Conservation (phyloP, 225 moss, liverwort and hornwort genomes). For the Ulota crispa region DNA sequence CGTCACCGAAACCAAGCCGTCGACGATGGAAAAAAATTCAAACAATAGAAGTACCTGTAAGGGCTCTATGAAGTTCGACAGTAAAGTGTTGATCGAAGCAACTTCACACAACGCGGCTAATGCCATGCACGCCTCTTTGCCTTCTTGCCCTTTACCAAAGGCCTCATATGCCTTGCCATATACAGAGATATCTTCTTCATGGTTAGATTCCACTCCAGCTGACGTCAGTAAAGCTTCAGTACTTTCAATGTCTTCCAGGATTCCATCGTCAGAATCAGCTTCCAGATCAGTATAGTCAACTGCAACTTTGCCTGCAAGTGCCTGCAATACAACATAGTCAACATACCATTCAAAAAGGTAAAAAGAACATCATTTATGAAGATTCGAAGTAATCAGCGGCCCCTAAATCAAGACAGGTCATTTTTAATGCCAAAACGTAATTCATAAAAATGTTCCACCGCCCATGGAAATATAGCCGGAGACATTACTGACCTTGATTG, state of each 20-base stretch:
- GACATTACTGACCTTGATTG: conserved; percentile 51
- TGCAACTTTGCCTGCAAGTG: conserved; percentile 94
- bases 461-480: background rate
- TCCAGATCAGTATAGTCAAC: conserved; percentile 73
- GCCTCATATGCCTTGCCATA: conserved; percentile 88
- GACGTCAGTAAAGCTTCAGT: conserved; percentile 63
- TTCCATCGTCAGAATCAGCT: conserved; percentile 41
- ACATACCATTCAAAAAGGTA: conserved; percentile 10
- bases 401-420: background rate
- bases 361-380: conserved; percentile 1
- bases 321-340: conserved; percentile 42
- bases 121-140: conserved; percentile 97
- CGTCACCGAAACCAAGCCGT: background rate
- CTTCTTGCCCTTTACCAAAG: conserved; percentile 74
- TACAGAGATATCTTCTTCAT: conserved; percentile 69
- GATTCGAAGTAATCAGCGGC: background rate
- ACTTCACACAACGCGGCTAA: conserved; percentile 95
- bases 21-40: background rate
- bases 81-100: conserved; percentile 88
- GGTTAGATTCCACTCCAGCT: conserved; percentile 59
- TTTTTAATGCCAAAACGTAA: background rate
- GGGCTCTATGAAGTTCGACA: conserved; percentile 96
- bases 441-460: background rate
- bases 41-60: conserved; percentile 60
- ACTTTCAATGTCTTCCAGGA: conserved; percentile 37